Evolutionary conservation across 495 filamentous ascomycete species (phyloP).

Genomic region (Penicillium canescens): DNA sequence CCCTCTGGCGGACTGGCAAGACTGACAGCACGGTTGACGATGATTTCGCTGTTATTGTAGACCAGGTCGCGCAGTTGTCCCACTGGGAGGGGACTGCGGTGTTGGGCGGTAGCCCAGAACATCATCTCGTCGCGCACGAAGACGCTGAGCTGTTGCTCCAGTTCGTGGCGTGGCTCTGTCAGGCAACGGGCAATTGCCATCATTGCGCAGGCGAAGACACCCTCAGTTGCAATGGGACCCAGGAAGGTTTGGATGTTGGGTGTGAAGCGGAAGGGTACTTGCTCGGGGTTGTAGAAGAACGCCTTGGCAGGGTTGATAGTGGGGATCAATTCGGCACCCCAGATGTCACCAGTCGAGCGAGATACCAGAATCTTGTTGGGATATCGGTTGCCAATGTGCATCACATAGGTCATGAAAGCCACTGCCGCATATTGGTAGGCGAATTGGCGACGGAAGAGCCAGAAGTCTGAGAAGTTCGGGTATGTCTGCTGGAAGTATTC

Average conservation of each 20-base stretch:
- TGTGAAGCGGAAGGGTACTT: constrained; percentile 94
- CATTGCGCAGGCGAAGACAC: constrained; percentile 85
- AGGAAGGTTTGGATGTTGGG: constrained; percentile 94
- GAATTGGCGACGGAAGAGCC: constrained; percentile 95
- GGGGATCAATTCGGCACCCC: constrained; percentile 91
- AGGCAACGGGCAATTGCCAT: constrained; percentile 96
- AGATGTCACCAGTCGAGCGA: constrained; percentile 85
- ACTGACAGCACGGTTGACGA: constrained; percentile 84
- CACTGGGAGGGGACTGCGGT: constrained; percentile 66
- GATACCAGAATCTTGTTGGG: constrained; percentile 94
- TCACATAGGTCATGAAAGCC: constrained; percentile 98
- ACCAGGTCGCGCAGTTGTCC: constrained; percentile 81
- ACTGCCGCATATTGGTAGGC: constrained; percentile 94
- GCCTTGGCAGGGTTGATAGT: constrained; percentile 77
- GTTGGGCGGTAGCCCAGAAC: constrained; percentile 88
- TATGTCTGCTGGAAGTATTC: constrained; percentile 90
- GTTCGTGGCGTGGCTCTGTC: constrained; percentile 84
- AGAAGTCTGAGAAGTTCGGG: constrained; percentile 90
- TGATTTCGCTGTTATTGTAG: constrained; percentile 81
- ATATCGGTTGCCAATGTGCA: constrained; percentile 92
- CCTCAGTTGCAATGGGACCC: constrained; percentile 93
- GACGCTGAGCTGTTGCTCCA: constrained; percentile 88
- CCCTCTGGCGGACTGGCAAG: constrained; percentile 66
- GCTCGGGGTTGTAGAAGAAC: constrained; percentile 90
- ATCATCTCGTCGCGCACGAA: constrained; percentile 98